phyloP scores from a whole-genome alignment of 495 filamentous ascomycete genomes.

The Xylaria acuta region DNA sequence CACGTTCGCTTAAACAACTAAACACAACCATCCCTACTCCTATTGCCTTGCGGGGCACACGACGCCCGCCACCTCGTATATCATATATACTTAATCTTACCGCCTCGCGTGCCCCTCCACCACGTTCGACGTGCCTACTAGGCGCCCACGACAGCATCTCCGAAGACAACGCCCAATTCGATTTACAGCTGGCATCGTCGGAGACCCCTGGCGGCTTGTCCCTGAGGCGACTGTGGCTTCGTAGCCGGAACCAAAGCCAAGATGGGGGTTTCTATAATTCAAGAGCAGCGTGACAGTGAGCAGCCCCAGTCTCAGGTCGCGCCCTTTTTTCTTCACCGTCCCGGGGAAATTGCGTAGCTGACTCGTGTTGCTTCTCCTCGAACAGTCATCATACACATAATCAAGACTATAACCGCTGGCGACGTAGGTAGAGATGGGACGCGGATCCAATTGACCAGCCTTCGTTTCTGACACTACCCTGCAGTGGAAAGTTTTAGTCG shows the following conservation, averaged over 20 bases:
- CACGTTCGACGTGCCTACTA: background rate
- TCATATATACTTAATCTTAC: background rate
- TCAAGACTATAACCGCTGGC: conserved; percentile 60
- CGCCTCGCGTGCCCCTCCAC: background rate
- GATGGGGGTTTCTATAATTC: conserved; percentile 49
- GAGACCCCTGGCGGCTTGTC: background rate
- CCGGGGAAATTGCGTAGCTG: conserved; percentile 12
- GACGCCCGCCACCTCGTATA: background rate
- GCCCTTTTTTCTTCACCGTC: background rate
- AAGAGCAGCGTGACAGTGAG: conserved; percentile 54
- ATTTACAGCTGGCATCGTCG: background rate
- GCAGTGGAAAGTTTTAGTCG: conserved; percentile 94
- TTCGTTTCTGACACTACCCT: conserved; percentile 24
- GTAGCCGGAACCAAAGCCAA: conserved; percentile 28
- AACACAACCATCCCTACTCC: background rate
- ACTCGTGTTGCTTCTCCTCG: conserved; percentile 10
- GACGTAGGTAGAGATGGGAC: conserved; percentile 50
- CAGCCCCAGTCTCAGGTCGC: background rate
- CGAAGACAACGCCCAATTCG: background rate
- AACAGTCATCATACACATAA: conserved; percentile 59
- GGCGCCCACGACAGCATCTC: background rate
- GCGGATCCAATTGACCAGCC: background rate
- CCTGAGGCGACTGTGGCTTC: conserved; percentile 12
- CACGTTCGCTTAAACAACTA: background rate
- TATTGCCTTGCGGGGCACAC: conserved; percentile 1